These are phyloP conservation scores for Vickermania spadyakhi DNA, from an alignment of 208 protist genomes.

Conservation along the genomic window DNA sequence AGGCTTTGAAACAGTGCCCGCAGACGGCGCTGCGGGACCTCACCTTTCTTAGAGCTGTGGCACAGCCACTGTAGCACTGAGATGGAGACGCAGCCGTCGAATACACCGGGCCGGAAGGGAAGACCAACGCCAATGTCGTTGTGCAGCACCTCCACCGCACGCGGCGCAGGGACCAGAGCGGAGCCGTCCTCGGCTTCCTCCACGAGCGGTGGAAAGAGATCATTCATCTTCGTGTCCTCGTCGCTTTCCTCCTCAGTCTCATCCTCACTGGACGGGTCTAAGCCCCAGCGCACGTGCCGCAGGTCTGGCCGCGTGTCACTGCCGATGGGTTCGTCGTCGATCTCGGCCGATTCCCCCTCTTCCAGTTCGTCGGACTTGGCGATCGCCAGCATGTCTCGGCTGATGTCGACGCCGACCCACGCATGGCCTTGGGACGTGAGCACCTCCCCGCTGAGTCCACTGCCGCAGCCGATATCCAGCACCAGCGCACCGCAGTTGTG, in stretches of 20 bases:
- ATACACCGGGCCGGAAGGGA: constrained; percentile 93
- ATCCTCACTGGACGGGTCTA: constrained; percentile 25
- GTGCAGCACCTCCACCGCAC: constrained; percentile 79
- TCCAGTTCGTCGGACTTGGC: constrained; percentile 75
- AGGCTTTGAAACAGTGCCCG: constrained; percentile 95
- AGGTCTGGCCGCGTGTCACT: constrained; percentile 25
- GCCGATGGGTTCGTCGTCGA: constrained; percentile 1
- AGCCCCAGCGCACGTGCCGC: constrained; percentile 68
- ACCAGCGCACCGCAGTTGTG: constrained; percentile 57
- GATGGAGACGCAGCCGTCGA: constrained; percentile 98
- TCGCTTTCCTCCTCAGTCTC: constrained; percentile 24
- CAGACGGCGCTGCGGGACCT: constrained; percentile 93
- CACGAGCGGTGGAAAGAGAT: background rate
- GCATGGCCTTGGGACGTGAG: constrained; percentile 90
- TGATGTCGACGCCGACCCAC: constrained; percentile 98
- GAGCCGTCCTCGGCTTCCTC: constrained; percentile 2
- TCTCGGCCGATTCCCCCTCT: constrained; percentile 9
- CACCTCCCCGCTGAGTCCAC: constrained; percentile 95
- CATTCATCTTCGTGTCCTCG: constrained; percentile 1
- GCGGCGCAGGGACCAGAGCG: constrained; percentile 12
- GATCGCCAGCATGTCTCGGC: constrained; percentile 90
- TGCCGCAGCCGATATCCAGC: constrained; percentile 99
- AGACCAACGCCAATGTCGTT: constrained; percentile 96
- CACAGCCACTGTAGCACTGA: constrained; percentile 99
- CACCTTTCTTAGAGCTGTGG: constrained; percentile 91